Base-by-base conservation (phyloP, 2,329 filamentous ascomycete genomes). In the Penicillium sp. region DNA sequence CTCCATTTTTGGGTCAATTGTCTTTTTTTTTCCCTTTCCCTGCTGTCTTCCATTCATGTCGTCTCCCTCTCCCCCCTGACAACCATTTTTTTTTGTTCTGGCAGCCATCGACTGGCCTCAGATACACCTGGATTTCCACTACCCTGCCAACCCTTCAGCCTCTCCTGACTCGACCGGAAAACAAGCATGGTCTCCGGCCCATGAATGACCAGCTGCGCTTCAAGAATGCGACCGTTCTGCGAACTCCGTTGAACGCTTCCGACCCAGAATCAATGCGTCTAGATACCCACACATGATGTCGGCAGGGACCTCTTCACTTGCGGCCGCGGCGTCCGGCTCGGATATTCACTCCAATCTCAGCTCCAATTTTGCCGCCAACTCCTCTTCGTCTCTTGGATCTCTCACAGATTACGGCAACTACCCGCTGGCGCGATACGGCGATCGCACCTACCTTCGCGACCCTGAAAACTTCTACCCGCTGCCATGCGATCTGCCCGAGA, bases 401-500 rank as follows among this genome's bases (percentile, higher is more conserved):
- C 51, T 65, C 24, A 65, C 65, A 25, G 69, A 72, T 54, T 70
- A 70, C 53, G 60, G 60, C 32, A 69, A 66, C 56, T 74, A 73
- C 57, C 82, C 84, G 6, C 86, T 90, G 60, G 73, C 86, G 56
- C 73, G 84, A 54, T 83, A 85, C 61, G 85, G 93, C 72, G 88
- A 88, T 45, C 85, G 90, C 49, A 85, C 85, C 40, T 96, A 91
- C 69, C 79, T 94, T 54, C 82, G 86, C 63, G 88, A 95, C 62
- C 74, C 78, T 7, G 76, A 79, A 2, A 72, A 87, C 28, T 73
- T 81, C 6, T 96, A 97, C 61, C 89, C 89, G n/a, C 76, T 96
- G 2, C 91, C 91, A 35, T 85, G 86, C 71, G 91, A 96, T 70
- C 79, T 95, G 36, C 76, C 84, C 36, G 90, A 96, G 70, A 79